Evolutionary conservation across 768 basidiomycete genomes (phyloP).

Genomic region (Kwoniella europaea): DNA sequence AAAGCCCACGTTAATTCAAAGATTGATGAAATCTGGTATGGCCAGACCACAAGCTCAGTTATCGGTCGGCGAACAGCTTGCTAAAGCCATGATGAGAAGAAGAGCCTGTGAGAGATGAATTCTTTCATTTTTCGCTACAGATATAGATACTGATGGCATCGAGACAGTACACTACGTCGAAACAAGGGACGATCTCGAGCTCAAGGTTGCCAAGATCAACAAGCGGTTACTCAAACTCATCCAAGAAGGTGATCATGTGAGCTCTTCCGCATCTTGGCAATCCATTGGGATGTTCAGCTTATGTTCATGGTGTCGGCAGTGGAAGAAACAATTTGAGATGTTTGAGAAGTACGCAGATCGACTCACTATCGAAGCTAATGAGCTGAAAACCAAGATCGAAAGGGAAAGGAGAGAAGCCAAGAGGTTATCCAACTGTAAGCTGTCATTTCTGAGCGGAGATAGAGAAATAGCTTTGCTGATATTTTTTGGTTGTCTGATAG

Average conservation of each 20-base stretch:
- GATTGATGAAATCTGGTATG: constrained; percentile 77
- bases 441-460: background rate
- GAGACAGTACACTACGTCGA: constrained; percentile 80
- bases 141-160: background rate
- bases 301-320: constrained; percentile 50
- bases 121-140: no score
- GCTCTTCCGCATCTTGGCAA: background rate
- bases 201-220: constrained; percentile 63
- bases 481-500: constrained; percentile 5
- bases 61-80: constrained; percentile 78
- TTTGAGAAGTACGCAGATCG: constrained; percentile 94
- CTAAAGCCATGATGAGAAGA: constrained; percentile 86
- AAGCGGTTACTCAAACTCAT: constrained; percentile 41
- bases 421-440: constrained; percentile 69
- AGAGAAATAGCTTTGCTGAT: background rate
- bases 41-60: constrained; percentile 73
- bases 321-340: constrained; percentile 91
- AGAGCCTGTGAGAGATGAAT: constrained; percentile 64
- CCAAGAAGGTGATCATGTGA: constrained; percentile 50
- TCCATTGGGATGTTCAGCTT: background rate
- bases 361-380: constrained; percentile 73
- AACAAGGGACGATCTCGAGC: constrained; percentile 89
- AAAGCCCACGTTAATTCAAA: constrained; percentile 83
- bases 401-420: constrained; percentile 89
- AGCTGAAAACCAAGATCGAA: constrained; percentile 83